Evolutionary conservation across 139 green algal genomes (phyloP).

Genomic region (Raphidocelis subcapitata): DNA sequence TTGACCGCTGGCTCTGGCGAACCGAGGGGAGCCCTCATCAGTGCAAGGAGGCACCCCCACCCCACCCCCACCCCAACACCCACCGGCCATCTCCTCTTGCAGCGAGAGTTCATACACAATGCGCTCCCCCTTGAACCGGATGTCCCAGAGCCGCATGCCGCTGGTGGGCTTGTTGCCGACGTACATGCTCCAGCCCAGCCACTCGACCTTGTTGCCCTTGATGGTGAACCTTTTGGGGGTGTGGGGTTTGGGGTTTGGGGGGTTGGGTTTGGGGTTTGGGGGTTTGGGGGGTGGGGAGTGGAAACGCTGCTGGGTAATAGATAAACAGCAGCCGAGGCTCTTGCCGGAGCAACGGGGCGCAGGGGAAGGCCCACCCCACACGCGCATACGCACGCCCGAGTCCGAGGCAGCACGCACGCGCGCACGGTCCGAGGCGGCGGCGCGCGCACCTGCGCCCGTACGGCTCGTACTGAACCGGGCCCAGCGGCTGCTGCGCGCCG

Average conservation of each 20-base stretch:
- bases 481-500: conserved; percentile 13
- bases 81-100: conserved; percentile 33
- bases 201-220: conserved; percentile 16
- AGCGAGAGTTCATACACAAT: conserved; percentile 34
- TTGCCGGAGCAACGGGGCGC: too few species aligned
- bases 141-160: conserved; percentile 25
- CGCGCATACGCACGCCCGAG: not conserved
- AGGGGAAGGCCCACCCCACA: not conserved
- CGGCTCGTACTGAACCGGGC: conserved; percentile 13
- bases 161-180: conserved; percentile 21
- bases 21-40: too few species aligned
- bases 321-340: too few species aligned
- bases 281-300: too few species aligned
- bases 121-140: conserved; percentile 31
- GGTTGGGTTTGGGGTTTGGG: not conserved
- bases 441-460: conserved; percentile 23
- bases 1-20: too few species aligned
- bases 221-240: conserved; percentile 20
- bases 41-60: too few species aligned
- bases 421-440: not conserved
- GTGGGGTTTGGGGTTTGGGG: not conserved
- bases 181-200: conserved; percentile 23
- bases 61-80: too few species aligned
- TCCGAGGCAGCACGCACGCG: not conserved
- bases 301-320: too few species aligned